Evolutionary conservation across 2,329 filamentous ascomycete genomes (phyloP).

Genomic region (Calonectria pauciramosa): DNA sequence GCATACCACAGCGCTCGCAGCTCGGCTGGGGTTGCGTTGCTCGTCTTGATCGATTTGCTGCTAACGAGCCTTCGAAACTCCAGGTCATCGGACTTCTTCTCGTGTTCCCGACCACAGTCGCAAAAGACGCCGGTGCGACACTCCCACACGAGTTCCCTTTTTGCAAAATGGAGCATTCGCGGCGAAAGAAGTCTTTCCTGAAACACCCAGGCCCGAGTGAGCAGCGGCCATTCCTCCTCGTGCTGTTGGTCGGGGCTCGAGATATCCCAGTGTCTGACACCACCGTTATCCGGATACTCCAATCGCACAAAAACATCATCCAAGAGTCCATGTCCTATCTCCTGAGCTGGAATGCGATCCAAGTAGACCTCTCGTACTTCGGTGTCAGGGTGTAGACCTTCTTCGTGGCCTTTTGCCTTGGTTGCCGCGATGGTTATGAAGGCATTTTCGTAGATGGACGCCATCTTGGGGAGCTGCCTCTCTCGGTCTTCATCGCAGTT

Average conservation of each 20-base stretch:
- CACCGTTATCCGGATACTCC: neutral
- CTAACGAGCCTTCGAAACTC: slow-evolving; percentile 23
- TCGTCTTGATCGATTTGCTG: slow-evolving; percentile 25
- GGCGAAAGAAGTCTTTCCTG: slow-evolving; percentile 34
- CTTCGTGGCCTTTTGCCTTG: slow-evolving; percentile 23
- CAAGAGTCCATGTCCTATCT: slow-evolving; percentile 12
- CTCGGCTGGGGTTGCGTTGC: slow-evolving; percentile 22
- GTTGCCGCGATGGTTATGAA: slow-evolving; percentile 29
- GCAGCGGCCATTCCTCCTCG: slow-evolving; percentile 27
- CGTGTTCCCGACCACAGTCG: slow-evolving; percentile 18
- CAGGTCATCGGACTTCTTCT: slow-evolving; percentile 12
- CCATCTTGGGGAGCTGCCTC: slow-evolving; percentile 25
- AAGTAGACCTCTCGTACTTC: neutral
- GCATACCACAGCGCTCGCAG: slow-evolving; percentile 26
- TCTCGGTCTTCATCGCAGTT: slow-evolving; percentile 23
- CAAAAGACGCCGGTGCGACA: slow-evolving; percentile 23
- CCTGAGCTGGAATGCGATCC: slow-evolving; percentile 5
- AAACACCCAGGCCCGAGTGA: slow-evolving; percentile 32
- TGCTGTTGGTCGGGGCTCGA: neutral
- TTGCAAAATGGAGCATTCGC: slow-evolving; percentile 32
- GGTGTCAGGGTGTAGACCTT: slow-evolving; percentile 3
- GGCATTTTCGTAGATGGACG: slow-evolving; percentile 27
- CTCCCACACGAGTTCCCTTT: slow-evolving; percentile 29
- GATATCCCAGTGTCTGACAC: slow-evolving; percentile 22
- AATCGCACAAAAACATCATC: slow-evolving; percentile 28